phyloP scores from a whole-genome alignment of 768 basidiomycete genomes.

The Lactarius evosmus region DNA sequence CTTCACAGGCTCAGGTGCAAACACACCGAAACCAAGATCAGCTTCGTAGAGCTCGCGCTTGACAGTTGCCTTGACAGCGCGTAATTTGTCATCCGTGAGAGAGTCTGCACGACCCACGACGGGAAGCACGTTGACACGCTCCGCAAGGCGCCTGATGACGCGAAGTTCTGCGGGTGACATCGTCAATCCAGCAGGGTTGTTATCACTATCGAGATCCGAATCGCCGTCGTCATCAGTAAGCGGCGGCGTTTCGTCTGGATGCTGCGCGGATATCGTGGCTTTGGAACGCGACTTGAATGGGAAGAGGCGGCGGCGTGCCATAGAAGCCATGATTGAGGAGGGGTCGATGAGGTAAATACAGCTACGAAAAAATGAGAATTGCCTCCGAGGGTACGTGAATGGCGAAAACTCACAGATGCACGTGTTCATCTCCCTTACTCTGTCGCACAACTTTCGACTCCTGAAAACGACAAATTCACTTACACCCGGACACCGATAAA shows the following conservation, averaged over 20 bases:
- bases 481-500: neutral
- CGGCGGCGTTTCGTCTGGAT: constrained; percentile 52
- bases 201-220: constrained; percentile 48
- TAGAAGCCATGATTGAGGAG: constrained; percentile 56
- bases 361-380: constrained; percentile 38
- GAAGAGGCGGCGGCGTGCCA: constrained; percentile 49
- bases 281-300: constrained; percentile 64
- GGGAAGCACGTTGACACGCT: constrained; percentile 76
- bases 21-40: constrained; percentile 74
- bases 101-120: constrained; percentile 80
- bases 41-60: constrained; percentile 61
- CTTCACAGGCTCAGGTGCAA: constrained; percentile 45
- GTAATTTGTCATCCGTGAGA: constrained; percentile 73
- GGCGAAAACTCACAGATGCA: constrained; percentile 67
- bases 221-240: constrained; percentile 41
- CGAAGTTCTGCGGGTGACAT: constrained; percentile 78
- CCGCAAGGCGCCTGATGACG: constrained; percentile 71
- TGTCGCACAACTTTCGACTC: constrained; percentile 87
- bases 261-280: constrained; percentile 53
- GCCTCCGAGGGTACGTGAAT: neutral
- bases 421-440: constrained; percentile 85
- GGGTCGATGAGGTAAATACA: constrained; percentile 88
- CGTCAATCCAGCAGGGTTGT: constrained; percentile 48
- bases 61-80: constrained; percentile 69
- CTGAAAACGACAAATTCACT: constrained; percentile 37